These are phyloP conservation scores for Thalassiosira mediterranea DNA, from an alignment of 352 stramenopile species.

Conservation along the genomic window DNA sequence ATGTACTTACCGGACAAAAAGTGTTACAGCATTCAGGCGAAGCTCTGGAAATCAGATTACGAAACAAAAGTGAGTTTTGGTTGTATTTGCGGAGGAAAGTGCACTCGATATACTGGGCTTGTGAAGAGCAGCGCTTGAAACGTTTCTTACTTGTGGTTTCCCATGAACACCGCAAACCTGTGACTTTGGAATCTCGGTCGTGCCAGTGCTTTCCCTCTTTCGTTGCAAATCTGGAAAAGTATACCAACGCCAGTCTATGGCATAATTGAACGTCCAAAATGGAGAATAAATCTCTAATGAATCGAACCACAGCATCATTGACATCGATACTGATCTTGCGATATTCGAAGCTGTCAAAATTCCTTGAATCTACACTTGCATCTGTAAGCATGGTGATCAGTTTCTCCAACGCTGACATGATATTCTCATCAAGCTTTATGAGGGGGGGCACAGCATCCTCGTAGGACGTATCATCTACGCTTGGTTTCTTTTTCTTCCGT, in stretches of 20 bases:
- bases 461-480: constrained; percentile 20
- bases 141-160: constrained; percentile 65
- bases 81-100: too few species aligned
- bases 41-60: constrained; percentile 65
- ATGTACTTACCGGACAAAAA: constrained; percentile 69
- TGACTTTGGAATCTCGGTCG: constrained; percentile 79
- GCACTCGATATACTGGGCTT: too few species aligned
- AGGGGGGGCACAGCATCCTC: constrained; percentile 53
- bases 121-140: too few species aligned
- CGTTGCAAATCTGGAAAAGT: constrained; percentile 78
- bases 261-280: constrained; percentile 73
- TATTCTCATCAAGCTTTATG: constrained; percentile 72
- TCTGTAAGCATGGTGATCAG: constrained; percentile 80
- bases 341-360: constrained; percentile 84
- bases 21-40: constrained; percentile 79
- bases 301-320: constrained; percentile 82
- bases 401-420: constrained; percentile 68
- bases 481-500: constrained; percentile 37
- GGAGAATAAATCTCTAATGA: constrained; percentile 83
- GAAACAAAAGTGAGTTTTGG: not conserved
- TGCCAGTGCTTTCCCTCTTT: constrained; percentile 77
- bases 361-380: constrained; percentile 79
- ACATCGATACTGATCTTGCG: constrained; percentile 83
- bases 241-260: constrained; percentile 76
- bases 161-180: constrained; percentile 78